phyloP scores from a whole-genome alignment of 2,329 filamentous ascomycete species.

The Exophiala phaeomuriformis region DNA sequence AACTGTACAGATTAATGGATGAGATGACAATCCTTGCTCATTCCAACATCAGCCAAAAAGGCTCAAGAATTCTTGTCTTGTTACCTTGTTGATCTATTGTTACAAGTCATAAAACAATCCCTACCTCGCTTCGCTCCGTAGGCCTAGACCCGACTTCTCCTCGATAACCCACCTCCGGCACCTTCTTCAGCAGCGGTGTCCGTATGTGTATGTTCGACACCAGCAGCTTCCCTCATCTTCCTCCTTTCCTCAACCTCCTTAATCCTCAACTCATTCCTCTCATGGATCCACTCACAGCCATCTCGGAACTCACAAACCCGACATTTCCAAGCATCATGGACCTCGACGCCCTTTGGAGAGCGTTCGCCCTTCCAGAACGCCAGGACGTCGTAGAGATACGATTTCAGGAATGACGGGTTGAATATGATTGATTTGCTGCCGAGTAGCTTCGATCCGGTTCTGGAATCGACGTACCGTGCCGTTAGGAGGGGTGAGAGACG shows the following conservation, averaged over 20 bases:
- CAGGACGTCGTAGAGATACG: slow-evolving; percentile 64
- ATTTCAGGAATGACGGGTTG: slow-evolving; percentile 55
- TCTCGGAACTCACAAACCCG: slow-evolving; percentile 74
- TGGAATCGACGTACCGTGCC: slow-evolving; percentile 35
- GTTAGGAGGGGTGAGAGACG: slow-evolving; percentile 41
- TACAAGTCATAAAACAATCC: too few relatives aligned
- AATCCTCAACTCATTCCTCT: slow-evolving; percentile 53
- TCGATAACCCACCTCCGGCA: slow-evolving; percentile 2
- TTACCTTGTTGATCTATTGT: background rate
- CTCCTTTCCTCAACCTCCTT: slow-evolving; percentile 22
- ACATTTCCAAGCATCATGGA: slow-evolving; percentile 87
- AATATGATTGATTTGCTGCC: slow-evolving; percentile 59
- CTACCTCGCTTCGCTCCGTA: background rate
- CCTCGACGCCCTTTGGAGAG: slow-evolving; percentile 63
- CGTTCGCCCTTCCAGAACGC: slow-evolving; percentile 82
- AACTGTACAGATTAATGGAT: too few relatives aligned
- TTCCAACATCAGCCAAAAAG: too few relatives aligned
- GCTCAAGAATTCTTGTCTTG: too few relatives aligned
- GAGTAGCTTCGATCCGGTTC: slow-evolving; percentile 29
- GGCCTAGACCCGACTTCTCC: slow-evolving; percentile 13
- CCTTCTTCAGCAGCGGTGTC: too few relatives aligned
- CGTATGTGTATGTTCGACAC: too few relatives aligned
- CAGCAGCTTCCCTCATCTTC: slow-evolving; percentile 25
- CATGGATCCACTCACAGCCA: slow-evolving; percentile 67
- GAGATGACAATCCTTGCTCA: too few relatives aligned